A percentile compares a stretch with the other conserved stretches of the same genome.
Conservation (phyloP, 2,329 filamentous ascomycete genomes). For the Alternaria panax region DNA sequence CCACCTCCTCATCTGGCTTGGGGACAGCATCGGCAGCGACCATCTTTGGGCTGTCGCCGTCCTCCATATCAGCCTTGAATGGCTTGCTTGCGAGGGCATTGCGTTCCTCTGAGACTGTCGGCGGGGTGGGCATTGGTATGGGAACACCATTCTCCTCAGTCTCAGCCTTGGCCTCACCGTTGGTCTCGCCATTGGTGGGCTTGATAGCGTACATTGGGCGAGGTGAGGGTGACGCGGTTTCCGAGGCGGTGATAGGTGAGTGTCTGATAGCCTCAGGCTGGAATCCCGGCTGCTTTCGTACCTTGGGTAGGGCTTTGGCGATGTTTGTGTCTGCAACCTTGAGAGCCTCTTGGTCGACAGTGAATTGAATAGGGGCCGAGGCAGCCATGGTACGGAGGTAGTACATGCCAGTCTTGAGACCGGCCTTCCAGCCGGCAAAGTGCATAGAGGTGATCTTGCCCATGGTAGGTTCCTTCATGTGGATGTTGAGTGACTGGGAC, state of each 20-base stretch:
- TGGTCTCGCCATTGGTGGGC: constrained; percentile 52
- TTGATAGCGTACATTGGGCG: constrained; percentile 71
- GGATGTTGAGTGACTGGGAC: constrained; percentile 98
- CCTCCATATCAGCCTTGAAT: constrained; percentile 79
- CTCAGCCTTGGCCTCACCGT: constrained; percentile 35
- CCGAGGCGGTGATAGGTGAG: constrained; percentile 49
- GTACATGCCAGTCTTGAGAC: constrained; percentile 99
- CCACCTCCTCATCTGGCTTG: constrained; percentile 67
- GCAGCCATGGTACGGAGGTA: constrained; percentile 98
- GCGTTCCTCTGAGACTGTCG: constrained; percentile 58
- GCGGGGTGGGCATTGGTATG: constrained; percentile 73
- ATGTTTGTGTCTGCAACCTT: constrained; percentile 84
- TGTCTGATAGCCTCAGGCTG: constrained; percentile 22
- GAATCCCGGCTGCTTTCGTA: constrained; percentile 66
- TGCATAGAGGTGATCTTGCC: constrained; percentile 99
- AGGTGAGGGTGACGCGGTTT: constrained; percentile 67
- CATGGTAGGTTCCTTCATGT: constrained; percentile 99
- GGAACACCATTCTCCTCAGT: constrained; percentile 65
- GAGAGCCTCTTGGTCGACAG: constrained; percentile 94
- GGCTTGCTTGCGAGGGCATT: constrained; percentile 66
- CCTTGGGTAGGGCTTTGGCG: constrained; percentile 67
- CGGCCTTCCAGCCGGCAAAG: constrained; percentile 98
- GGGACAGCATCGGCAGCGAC: constrained; percentile 73
- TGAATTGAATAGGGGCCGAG: constrained; percentile 97
- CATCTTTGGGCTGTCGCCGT: constrained; percentile 80